A percentile compares a stretch with the other conserved stretches of the same genome.
phyloP scores from a whole-genome alignment of 208 protist species.

The Trypanosoma brucei region DNA sequence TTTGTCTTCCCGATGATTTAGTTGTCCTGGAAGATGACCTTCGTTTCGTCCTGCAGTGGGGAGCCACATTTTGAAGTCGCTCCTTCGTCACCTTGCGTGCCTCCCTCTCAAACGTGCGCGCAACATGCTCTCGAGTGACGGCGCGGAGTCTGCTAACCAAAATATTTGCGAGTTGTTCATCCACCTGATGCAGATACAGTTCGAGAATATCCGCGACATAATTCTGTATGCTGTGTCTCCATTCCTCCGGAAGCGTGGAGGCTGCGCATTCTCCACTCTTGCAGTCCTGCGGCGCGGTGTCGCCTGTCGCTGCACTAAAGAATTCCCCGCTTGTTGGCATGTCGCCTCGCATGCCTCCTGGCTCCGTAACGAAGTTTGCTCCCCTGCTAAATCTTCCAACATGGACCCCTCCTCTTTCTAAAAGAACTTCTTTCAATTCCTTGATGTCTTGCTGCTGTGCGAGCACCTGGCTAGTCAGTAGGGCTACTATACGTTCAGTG shows the following conservation, averaged over 20 bases:
- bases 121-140: slow-evolving; percentile 35
- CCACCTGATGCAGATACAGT: slow-evolving; percentile 21
- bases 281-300: neutral
- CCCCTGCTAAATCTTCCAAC: neutral
- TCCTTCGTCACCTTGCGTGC: neutral
- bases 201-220: slow-evolving; percentile 16
- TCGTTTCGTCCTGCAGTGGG: too few relatives aligned
- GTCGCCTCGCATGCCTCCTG: neutral
- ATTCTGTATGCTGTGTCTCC: slow-evolving; percentile 13
- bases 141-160: slow-evolving; percentile 28
- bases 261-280: neutral
- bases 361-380: too few relatives aligned
- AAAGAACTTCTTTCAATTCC: slow-evolving; percentile 20
- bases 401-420: neutral
- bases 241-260: neutral
- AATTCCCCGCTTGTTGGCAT: neutral
- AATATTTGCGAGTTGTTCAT: slow-evolving; percentile 24
- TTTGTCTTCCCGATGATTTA: too few relatives aligned
- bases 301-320: neutral
- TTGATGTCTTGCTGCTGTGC: slow-evolving; percentile 54
- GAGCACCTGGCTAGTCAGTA: slow-evolving; percentile 43
- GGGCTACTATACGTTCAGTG: slow-evolving; percentile 39
- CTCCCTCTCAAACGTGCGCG: slow-evolving; percentile 28
- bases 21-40: too few relatives aligned
- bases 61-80: too few relatives aligned